phyloP scores from a whole-genome alignment of 805 yeast genomes.

The Wickerhamiella musiphila region DNA sequence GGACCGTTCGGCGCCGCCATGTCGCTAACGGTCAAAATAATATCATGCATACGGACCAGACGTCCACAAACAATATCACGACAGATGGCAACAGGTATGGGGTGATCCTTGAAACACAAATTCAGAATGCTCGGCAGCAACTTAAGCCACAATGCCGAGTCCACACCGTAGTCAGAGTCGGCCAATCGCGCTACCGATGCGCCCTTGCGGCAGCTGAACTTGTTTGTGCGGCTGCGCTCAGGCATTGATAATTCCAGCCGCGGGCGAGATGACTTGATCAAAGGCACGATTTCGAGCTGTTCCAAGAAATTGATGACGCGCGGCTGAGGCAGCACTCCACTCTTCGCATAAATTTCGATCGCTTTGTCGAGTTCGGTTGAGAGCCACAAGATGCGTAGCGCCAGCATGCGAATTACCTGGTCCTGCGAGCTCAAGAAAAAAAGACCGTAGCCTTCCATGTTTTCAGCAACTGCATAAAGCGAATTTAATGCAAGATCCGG shows the following conservation, averaged over 20 bases:
- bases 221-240: constrained; percentile 54
- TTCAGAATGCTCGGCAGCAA: constrained; percentile 61
- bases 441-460: constrained; percentile 88
- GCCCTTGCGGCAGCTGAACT: constrained; percentile 39
- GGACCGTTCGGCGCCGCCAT: constrained; percentile 6
- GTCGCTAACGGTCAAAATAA: constrained; percentile 18
- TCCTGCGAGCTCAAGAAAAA: constrained; percentile 86
- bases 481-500: constrained; percentile 19
- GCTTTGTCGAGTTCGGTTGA: constrained; percentile 82
- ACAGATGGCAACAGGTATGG: constrained; percentile 85
- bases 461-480: constrained; percentile 74
- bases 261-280: constrained; percentile 36
- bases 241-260: constrained; percentile 39
- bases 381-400: constrained; percentile 53
- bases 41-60: constrained; percentile 52
- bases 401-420: constrained; percentile 52
- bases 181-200: constrained; percentile 63
- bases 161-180: constrained; percentile 86
- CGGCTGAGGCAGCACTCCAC: constrained; percentile 9
- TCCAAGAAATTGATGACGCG: constrained; percentile 54
- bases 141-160: constrained; percentile 90
- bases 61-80: constrained; percentile 81
- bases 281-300: constrained; percentile 43
- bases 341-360: constrained; percentile 34
- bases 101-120: constrained; percentile 61